A percentile compares a stretch with the other conserved stretches of the same genome.
phyloP scores from a whole-genome alignment of 1,139 yeast genomes.

The Blastobotrys aristatus region DNA sequence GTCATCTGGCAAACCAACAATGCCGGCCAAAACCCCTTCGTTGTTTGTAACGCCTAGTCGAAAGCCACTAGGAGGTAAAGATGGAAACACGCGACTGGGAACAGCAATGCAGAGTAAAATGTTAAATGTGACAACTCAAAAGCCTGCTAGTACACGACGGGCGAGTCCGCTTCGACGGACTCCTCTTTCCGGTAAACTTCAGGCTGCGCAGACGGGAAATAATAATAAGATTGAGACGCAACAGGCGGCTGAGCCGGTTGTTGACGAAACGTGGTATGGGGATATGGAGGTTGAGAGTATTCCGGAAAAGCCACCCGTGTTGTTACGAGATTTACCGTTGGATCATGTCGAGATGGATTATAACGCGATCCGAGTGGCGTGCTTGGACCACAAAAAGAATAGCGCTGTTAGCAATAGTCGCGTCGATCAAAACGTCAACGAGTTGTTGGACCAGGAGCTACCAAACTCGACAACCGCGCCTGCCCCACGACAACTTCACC shows the following conservation, averaged over 20 bases:
- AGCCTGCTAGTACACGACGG: not conserved
- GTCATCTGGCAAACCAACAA: constrained; percentile 4
- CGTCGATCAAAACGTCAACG: constrained; percentile 2
- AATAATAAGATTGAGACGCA: not conserved
- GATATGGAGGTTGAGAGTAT: constrained; percentile 24
- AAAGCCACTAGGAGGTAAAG: constrained; percentile 28
- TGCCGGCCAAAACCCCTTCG: constrained; percentile 13
- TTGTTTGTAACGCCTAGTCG: constrained; percentile 18
- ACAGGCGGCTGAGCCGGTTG: constrained; percentile 4
- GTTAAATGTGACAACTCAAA: not conserved
- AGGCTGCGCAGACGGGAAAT: not conserved
- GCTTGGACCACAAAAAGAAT: not conserved
- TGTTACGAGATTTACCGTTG: constrained; percentile 22
- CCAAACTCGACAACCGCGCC: not conserved
- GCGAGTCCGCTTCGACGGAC: constrained; percentile 8
- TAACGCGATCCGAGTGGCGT: constrained; percentile 13
- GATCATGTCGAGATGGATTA: constrained; percentile 26
- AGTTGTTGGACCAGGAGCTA: constrained; percentile 1
- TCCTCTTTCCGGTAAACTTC: constrained; percentile 15
- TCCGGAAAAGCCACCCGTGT: constrained; percentile 18
- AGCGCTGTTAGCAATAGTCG: not conserved
- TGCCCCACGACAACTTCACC: not conserved
- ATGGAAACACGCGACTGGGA: constrained; percentile 19
- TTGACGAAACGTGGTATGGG: not conserved
- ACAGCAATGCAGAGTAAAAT: constrained; percentile 5